Percentiles rank a stretch among this genome's conserved stretches.
Evolutionary conservation across 192 early-diverging fungal genomes (phyloP).

Genomic region (Thamnidium elegans): DNA sequence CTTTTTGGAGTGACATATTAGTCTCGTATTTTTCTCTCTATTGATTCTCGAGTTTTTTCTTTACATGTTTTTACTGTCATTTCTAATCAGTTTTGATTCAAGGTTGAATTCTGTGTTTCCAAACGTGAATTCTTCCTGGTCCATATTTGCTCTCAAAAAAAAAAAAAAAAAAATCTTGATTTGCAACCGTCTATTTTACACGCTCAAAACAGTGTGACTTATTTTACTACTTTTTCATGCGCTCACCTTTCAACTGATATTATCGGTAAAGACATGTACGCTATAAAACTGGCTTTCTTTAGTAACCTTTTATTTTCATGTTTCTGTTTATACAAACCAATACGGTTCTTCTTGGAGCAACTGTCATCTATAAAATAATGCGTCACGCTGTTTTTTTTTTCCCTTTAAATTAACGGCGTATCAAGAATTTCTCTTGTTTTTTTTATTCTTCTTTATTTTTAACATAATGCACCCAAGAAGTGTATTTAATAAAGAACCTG

Average conservation of each 20-base stretch:
- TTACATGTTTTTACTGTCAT: constrained; percentile 41
- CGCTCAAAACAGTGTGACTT: no score
- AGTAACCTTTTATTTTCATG: no score
- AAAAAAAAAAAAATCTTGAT: background rate
- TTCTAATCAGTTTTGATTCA: constrained; percentile 22
- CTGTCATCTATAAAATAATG: no score
- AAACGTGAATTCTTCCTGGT: background rate
- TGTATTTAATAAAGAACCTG: constrained; percentile 50
- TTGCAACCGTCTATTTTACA: no score
- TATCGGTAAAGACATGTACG: no score
- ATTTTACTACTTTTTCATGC: no score
- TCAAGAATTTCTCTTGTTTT: no score
- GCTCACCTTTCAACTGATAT: no score
- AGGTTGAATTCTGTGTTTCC: constrained; percentile 5
- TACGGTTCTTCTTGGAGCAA: no score
- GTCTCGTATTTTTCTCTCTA: background rate
- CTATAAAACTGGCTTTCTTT: no score
- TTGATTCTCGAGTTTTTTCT: background rate
- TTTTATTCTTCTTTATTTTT: background rate
- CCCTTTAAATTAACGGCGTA: no score
- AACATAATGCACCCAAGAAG: constrained; percentile 58
- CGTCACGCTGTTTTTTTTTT: background rate
- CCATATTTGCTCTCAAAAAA: background rate
- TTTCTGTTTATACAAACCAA: no score
- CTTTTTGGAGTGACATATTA: constrained; percentile 32